Conservation (phyloP, 2,329 filamentous ascomycete genomes). For the Aspergillus arachidicola region DNA sequence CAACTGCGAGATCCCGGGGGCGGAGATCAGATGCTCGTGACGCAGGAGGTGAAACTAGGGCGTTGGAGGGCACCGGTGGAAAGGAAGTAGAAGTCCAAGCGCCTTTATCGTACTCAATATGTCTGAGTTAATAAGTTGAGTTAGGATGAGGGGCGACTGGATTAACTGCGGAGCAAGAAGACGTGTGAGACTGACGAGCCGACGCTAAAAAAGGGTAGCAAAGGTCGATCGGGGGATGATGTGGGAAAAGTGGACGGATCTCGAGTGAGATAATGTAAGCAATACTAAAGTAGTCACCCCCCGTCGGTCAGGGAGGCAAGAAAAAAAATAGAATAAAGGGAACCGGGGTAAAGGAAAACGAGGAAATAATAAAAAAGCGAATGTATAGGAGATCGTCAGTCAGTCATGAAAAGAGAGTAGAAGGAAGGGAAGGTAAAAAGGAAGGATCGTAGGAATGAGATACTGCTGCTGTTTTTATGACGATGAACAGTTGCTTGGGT, state of each 20-base stretch:
- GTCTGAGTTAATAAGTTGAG: slow-evolving; percentile 8
- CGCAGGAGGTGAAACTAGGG: slow-evolving; percentile 21
- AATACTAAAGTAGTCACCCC: slow-evolving; percentile 12
- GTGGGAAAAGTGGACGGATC: slow-evolving; percentile 27
- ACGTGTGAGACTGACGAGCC: slow-evolving; percentile 27
- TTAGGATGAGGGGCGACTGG: slow-evolving; percentile 27
- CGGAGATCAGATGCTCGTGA: slow-evolving; percentile 23
- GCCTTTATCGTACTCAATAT: slow-evolving; percentile 1
- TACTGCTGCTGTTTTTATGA: not conserved
- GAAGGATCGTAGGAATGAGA: not conserved
- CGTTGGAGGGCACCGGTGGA: slow-evolving; percentile 12
- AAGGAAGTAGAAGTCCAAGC: slow-evolving; percentile 11
- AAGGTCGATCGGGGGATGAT: slow-evolving; percentile 28
- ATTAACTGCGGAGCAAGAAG: slow-evolving; percentile 28
- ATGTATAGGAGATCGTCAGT: not conserved
- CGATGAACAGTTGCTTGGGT: not conserved
- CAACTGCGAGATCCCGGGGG: slow-evolving; percentile 24
- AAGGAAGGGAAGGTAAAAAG: not conserved
- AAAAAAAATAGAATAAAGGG: not conserved
- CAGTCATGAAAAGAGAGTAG: not conserved
- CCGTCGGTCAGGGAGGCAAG: slow-evolving; percentile 8
- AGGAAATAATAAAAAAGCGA: not conserved
- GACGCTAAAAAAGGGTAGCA: slow-evolving; percentile 29
- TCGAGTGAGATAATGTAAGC: slow-evolving; percentile 29
- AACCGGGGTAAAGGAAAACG: not conserved